Evolutionary conservation across 108 stramenopile species (phyloP), one percentile per base, ranked within the genome.

Genomic region (Chaetoceros tenuissimus): DNA sequence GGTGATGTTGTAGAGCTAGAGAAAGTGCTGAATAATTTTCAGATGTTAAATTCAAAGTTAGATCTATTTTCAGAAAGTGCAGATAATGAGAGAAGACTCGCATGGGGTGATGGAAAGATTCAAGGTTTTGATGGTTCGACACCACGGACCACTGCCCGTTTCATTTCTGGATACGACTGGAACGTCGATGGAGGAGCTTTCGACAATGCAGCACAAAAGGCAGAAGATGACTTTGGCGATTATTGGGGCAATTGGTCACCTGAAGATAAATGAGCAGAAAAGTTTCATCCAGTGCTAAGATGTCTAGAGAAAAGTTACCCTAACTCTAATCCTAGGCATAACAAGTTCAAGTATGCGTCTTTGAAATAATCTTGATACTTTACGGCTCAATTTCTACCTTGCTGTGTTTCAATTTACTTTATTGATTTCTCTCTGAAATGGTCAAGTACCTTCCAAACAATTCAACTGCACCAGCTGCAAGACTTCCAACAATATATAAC

Each of bases 131-230:
- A 54, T 46, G 63, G 52, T 1, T 53, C 45, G 24, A 73, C 72
- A 23, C 78, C 79, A 45, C 51, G 76, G 54, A 81, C 84, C 0
- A 85, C 84, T 0, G 63, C 47, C 28, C 63, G 77, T 18, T 85
- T 85, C 59, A 52, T 85, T 10, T 78, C 80, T 3, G 83, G 77
- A 0, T 85, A 85, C 55, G 83, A 85, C 46, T 85, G 79, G 77
- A 71, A 77, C 53, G 57, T 27, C 10, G 59, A 81, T 19, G 65
- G 60, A 25, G 77, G 79, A 20, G 70, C 72, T 62, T 85, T 85
- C 59, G 83, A 85, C 48, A 75, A 75, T 13, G 46, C 64, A 47
- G 84, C 57, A 5, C 58, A 77, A 48, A 81, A 79, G 26, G 58
- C 66, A 3, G 64, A 74, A 51, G 40, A 73, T 56, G 69, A 66